A percentile compares a stretch with the other conserved stretches of the same genome.
phyloP scores from a whole-genome alignment of 305 asterid species.

The Fraxinus platypoda region DNA sequence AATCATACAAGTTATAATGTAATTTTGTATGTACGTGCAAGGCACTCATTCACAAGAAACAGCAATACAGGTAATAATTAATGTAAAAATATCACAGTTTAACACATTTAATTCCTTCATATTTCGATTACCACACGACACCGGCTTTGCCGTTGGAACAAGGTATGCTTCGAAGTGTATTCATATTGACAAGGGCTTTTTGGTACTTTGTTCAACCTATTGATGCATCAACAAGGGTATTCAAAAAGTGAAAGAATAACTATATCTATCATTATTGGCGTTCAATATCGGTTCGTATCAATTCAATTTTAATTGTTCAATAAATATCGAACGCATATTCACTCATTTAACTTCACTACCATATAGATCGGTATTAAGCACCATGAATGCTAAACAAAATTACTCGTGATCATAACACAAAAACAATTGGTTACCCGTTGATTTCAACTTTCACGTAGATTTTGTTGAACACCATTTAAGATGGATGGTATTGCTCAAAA shows the following conservation, averaged over 20 bases:
- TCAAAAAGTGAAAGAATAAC: too few species aligned
- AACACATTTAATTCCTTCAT: background rate
- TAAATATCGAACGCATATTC: background rate
- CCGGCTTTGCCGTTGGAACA: background rate
- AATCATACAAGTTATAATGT: too few species aligned
- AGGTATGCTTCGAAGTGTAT: background rate
- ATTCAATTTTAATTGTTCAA: too few species aligned
- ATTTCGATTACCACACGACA: background rate
- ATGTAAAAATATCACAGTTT: background rate
- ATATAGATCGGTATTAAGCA: too few species aligned
- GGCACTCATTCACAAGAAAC: too few species aligned
- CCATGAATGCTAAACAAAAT: background rate
- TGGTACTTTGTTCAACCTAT: background rate
- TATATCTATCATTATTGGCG: too few species aligned
- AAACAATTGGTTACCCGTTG: background rate
- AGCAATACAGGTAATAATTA: too few species aligned
- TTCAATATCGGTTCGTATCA: too few species aligned
- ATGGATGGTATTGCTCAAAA: background rate
- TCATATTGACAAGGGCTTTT: background rate
- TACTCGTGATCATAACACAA: background rate
- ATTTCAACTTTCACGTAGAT: background rate
- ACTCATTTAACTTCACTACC: background rate
- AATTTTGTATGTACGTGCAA: too few species aligned
- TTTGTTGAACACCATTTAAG: background rate
- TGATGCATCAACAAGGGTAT: too few species aligned